These are phyloP conservation scores for Neofusicoccum parvum DNA, from an alignment of 2,329 filamentous ascomycete genomes.

Conservation along the genomic window DNA sequence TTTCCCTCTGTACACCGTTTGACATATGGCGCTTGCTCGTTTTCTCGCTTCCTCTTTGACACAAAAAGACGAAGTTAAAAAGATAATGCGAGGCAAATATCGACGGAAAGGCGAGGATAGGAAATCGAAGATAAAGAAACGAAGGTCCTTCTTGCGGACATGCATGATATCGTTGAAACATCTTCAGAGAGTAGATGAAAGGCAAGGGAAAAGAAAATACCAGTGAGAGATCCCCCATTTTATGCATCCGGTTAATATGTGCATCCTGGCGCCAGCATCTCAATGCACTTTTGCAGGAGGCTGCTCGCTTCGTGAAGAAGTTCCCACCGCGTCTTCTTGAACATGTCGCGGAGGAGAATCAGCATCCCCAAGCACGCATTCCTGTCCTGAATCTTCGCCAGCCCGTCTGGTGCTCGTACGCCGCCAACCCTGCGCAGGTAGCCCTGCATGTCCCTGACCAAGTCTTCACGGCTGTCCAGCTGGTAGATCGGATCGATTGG, in stretches of 20 bases:
- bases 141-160: neutral
- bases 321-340: slow-evolving; percentile 86
- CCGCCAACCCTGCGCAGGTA: slow-evolving; percentile 75
- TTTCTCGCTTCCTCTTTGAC: neutral
- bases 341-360: slow-evolving; percentile 78
- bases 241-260: neutral
- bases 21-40: neutral
- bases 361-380: slow-evolving; percentile 83
- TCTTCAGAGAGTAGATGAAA: neutral
- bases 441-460: slow-evolving; percentile 74
- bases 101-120: neutral
- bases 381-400: slow-evolving; percentile 72
- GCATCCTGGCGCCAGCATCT: slow-evolving; percentile 47
- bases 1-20: neutral
- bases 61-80: neutral
- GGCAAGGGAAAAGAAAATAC: neutral
- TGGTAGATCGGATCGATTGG: slow-evolving; percentile 59
- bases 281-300: slow-evolving; percentile 78
- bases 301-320: slow-evolving; percentile 83
- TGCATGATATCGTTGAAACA: neutral
- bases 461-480: slow-evolving; percentile 64
- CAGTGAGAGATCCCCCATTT: neutral
- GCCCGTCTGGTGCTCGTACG: slow-evolving; percentile 73
- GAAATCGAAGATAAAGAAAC: neutral
- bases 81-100: neutral